phyloP scores from a whole-genome alignment of 805 yeast species.

The Candida peoriensis region DNA sequence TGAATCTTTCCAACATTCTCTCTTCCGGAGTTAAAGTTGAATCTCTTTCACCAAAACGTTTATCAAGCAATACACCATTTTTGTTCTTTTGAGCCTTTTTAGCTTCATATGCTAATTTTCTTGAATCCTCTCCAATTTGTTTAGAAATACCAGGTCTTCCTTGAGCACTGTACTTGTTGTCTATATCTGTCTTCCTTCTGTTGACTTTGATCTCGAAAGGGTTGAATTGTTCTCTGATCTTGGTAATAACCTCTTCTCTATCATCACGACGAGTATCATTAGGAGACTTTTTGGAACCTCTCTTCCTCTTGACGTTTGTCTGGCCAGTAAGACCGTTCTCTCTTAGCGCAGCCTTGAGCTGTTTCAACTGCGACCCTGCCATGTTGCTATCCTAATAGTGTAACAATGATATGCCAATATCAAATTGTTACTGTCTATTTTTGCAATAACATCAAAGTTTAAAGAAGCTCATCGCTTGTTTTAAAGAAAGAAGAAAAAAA shows the following conservation, averaged over 20 bases:
- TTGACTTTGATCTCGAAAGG: slow-evolving; percentile 81
- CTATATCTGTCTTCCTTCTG: slow-evolving; percentile 55
- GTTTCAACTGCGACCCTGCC: slow-evolving; percentile 89
- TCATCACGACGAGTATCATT: slow-evolving; percentile 69
- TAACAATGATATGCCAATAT: background rate
- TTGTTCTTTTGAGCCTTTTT: slow-evolving; percentile 60
- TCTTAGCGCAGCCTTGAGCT: slow-evolving; percentile 70
- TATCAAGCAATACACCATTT: slow-evolving; percentile 75
- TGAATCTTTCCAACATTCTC: slow-evolving; percentile 91
- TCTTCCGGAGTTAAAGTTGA: slow-evolving; percentile 74
- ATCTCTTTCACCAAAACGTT: slow-evolving; percentile 89
- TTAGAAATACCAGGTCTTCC: slow-evolving; percentile 70
- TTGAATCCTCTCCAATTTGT: slow-evolving; percentile 61
- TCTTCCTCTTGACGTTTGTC: slow-evolving; percentile 56
- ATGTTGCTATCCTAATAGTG: slow-evolving; percentile 32
- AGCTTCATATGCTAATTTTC: slow-evolving; percentile 58
- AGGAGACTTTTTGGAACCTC: slow-evolving; percentile 44
- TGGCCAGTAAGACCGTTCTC: slow-evolving; percentile 84
- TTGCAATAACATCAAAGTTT: background rate
- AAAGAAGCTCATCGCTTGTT: background rate
- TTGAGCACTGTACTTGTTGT: slow-evolving; percentile 41
- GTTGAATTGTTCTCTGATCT: slow-evolving; percentile 79
- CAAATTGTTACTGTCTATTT: background rate
- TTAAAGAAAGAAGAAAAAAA: too few species aligned
- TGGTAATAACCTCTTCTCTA: slow-evolving; percentile 46